Conservation (phyloP, 257 asterid species). For the Parsonsia alboflavescens region DNA sequence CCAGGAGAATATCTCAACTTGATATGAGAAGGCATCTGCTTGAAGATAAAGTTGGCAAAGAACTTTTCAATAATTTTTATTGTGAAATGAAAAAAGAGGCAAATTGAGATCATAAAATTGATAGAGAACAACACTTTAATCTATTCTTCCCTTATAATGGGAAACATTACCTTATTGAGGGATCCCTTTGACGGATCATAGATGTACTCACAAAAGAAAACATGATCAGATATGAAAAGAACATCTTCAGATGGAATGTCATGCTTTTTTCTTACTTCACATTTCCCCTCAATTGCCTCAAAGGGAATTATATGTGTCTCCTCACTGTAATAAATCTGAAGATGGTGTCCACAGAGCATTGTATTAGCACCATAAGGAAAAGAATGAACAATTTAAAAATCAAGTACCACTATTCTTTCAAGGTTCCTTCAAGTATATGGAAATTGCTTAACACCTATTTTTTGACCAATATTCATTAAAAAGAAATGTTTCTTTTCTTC, state of each 20-base stretch:
- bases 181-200: slow-evolving; percentile 84
- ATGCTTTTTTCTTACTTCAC: slow-evolving; percentile 76
- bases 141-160: background rate
- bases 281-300: slow-evolving; percentile 65
- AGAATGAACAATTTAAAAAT: background rate
- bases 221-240: slow-evolving; percentile 57
- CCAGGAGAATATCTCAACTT: slow-evolving; percentile 51
- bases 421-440: background rate
- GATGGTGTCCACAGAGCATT: slow-evolving; percentile 22
- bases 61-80: background rate
- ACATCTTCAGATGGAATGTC: slow-evolving; percentile 66
- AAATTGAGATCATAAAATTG: background rate
- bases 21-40: slow-evolving; percentile 71
- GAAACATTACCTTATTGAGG: slow-evolving; percentile 56
- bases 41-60: slow-evolving; percentile 16
- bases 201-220: slow-evolving; percentile 78
- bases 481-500: background rate
- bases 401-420: background rate
- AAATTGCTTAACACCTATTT: background rate
- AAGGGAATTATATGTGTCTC: slow-evolving; percentile 56
- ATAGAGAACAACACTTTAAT: background rate
- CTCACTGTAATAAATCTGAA: slow-evolving; percentile 80
- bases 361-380: slow-evolving; percentile 7
- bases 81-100: background rate
- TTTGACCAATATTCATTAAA: background rate